Conservation (phyloP, 2,329 filamentous ascomycete species). For the Aspergillus brasiliensis region DNA sequence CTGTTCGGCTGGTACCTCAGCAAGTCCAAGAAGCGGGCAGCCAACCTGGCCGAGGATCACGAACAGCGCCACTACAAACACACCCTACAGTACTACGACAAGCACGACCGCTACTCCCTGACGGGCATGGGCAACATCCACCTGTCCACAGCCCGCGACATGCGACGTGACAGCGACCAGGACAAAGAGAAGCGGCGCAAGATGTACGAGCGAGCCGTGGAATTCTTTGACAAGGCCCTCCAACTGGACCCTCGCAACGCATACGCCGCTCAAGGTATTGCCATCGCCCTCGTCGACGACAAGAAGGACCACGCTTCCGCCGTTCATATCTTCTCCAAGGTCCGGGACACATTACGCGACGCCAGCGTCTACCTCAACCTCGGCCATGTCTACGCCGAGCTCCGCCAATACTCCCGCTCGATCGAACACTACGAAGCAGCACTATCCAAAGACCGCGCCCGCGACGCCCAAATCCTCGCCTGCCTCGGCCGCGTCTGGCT, state of each 20-base stretch:
- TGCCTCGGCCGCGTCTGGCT: constrained; percentile 89
- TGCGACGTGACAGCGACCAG: constrained; percentile 84
- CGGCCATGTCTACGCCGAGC: constrained; percentile 87
- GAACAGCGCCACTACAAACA: constrained; percentile 97
- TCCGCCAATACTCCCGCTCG: constrained; percentile 85
- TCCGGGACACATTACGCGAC: constrained; percentile 87
- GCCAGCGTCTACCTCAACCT: constrained; percentile 88
- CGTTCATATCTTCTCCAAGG: constrained; percentile 83
- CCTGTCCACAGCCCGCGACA: constrained; percentile 83
- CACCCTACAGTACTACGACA: constrained; percentile 89
- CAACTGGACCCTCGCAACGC: constrained; percentile 94
- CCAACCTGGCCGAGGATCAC: constrained; percentile 82
- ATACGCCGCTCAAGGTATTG: constrained; percentile 93
- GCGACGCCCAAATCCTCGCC: constrained; percentile 76
- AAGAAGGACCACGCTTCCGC: constrained; percentile 84
- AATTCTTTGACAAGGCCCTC: constrained; percentile 97
- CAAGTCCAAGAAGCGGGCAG: constrained; percentile 78
- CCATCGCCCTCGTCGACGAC: constrained; percentile 91
- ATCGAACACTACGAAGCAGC: constrained; percentile 93
- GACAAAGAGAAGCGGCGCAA: constrained; percentile 89
- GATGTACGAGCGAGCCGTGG: constrained; percentile 86
- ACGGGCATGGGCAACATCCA: constrained; percentile 98
- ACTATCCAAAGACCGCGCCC: constrained; percentile 74
- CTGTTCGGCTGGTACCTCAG: constrained; percentile 96
- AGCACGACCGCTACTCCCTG: constrained; percentile 95